phyloP scores from a whole-genome alignment of 2,329 filamentous ascomycete species.

The Aspergillus alliaceus region DNA sequence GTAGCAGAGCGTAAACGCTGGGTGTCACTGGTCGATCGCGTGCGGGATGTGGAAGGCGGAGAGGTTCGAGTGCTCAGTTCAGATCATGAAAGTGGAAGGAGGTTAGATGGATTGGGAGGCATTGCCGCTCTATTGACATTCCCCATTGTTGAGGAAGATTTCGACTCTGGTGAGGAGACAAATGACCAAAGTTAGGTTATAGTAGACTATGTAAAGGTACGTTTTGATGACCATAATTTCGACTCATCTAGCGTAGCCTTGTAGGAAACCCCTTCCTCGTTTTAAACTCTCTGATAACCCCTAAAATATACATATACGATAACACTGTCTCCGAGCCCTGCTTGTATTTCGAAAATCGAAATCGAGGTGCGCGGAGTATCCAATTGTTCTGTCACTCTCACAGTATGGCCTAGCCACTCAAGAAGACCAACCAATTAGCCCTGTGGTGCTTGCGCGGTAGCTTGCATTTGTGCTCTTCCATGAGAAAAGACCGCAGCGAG shows the following conservation, averaged over 20 bases:
- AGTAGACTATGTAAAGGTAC: no score
- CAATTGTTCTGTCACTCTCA: not conserved
- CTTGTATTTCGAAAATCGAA: no score
- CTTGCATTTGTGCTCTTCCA: not conserved
- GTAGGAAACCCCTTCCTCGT: no score
- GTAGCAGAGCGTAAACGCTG: constrained; percentile 75
- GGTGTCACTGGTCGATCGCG: constrained; percentile 82
- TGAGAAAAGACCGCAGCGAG: not conserved
- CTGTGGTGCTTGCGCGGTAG: not conserved
- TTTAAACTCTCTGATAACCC: no score
- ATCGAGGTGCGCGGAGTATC: no score
- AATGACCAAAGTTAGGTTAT: not conserved
- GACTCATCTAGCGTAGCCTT: not conserved
- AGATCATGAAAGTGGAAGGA: constrained; percentile 88
- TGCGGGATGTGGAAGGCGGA: constrained; percentile 77
- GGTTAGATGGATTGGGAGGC: constrained; percentile 78
- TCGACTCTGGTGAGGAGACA: constrained; percentile 47
- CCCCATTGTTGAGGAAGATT: constrained; percentile 77
- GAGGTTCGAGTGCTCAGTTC: constrained; percentile 88
- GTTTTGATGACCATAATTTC: not conserved
- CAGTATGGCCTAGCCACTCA: not conserved
- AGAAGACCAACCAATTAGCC: no score
- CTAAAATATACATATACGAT: no score
- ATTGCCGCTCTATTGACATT: constrained; percentile 91
- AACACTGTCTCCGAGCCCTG: no score